These are phyloP conservation scores for Agaricus sinodeliciosus DNA, from an alignment of 768 basidiomycete species.

Conservation along the genomic window DNA sequence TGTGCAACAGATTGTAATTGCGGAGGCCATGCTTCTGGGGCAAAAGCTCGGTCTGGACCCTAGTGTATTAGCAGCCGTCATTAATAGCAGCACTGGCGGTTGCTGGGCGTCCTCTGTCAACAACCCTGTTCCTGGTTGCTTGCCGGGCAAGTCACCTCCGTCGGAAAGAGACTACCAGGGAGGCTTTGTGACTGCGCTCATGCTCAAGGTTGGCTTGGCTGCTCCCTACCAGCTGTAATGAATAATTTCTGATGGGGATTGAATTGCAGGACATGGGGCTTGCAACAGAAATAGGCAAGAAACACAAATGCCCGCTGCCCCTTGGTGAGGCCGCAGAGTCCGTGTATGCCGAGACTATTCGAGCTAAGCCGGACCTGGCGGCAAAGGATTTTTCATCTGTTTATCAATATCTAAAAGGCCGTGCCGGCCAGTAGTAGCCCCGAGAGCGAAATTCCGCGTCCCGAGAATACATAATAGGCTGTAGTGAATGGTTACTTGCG, in stretches of 20 bases:
- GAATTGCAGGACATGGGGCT: constrained; percentile 72
- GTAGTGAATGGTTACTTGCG: too few species aligned
- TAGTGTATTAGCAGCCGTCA: constrained; percentile 68
- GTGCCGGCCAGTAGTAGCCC: background rate
- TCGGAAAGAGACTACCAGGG: constrained; percentile 81
- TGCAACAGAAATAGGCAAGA: constrained; percentile 56
- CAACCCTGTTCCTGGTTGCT: constrained; percentile 76
- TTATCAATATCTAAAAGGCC: constrained; percentile 49
- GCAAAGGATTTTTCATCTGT: constrained; percentile 79
- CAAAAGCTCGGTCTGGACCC: constrained; percentile 76
- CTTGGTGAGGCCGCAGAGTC: constrained; percentile 58
- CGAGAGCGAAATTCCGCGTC: too few species aligned
- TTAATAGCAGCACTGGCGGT: constrained; percentile 78
- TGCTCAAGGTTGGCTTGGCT: constrained; percentile 58
- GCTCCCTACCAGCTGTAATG: constrained; percentile 5
- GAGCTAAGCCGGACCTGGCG: constrained; percentile 50
- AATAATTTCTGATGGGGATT: background rate
- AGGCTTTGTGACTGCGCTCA: constrained; percentile 77
- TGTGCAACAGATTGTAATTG: constrained; percentile 76
- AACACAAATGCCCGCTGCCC: constrained; percentile 46
- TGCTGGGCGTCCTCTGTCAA: constrained; percentile 85
- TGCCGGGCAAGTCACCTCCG: constrained; percentile 68
- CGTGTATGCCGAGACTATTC: constrained; percentile 54
- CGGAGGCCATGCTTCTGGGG: constrained; percentile 89
- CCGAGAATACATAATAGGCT: too few species aligned